These are phyloP conservation scores for Rauvolfia tetraphylla DNA, from an alignment of 257 asterid species.

Conservation along the genomic window DNA sequence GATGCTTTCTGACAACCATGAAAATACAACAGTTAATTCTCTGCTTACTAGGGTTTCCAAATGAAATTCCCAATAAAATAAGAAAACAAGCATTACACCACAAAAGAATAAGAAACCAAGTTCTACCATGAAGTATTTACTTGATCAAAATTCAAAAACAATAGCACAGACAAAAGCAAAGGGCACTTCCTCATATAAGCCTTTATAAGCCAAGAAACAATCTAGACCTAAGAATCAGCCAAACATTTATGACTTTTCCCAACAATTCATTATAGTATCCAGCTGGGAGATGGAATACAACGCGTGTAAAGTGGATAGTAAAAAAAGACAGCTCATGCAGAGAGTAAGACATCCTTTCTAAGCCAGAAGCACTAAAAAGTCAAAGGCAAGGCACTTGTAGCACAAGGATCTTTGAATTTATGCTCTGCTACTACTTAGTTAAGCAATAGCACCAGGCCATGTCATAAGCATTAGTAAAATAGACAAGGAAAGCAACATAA, in stretches of 20 bases:
- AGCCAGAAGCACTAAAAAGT: neutral
- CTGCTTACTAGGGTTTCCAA: conserved; percentile 1
- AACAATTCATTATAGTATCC: neutral
- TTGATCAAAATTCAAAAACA: neutral
- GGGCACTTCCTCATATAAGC: neutral
- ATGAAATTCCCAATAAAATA: conserved; percentile 7
- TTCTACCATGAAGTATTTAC: neutral
- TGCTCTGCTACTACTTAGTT: neutral
- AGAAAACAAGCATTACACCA: neutral
- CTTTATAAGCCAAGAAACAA: neutral
- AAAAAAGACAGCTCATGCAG: neutral
- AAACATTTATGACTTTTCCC: neutral
- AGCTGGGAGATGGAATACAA: neutral
- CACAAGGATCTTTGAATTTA: neutral
- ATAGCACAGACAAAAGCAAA: neutral
- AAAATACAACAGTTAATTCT: conserved; percentile 11
- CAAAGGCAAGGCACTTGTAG: neutral
- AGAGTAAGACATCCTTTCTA: neutral
- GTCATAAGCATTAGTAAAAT: neutral
- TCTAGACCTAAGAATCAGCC: neutral
- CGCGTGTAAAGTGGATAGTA: neutral
- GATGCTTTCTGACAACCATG: conserved; percentile 61
- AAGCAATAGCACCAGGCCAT: neutral
- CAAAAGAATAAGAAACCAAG: neutral
- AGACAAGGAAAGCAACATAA: neutral